Percentiles rank a stretch among this genome's conserved stretches.
Evolutionary conservation across 257 asterid species (phyloP).

Genomic region (Lithospermum erythrorhizon): DNA sequence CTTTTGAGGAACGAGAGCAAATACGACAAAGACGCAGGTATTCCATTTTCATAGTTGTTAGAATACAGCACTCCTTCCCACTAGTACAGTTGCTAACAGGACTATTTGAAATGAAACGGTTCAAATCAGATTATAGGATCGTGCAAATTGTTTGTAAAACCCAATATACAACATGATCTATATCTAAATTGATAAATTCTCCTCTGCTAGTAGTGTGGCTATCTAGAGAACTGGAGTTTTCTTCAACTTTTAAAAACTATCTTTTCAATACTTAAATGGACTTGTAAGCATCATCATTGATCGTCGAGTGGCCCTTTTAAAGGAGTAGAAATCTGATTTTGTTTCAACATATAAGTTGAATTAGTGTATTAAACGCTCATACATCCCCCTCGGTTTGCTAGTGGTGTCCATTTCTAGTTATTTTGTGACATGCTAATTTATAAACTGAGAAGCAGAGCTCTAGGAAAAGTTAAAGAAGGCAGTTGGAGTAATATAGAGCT

Average conservation of each 20-base stretch:
- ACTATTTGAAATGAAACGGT: neutral
- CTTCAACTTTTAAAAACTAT: neutral
- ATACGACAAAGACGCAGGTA: conserved; percentile 65
- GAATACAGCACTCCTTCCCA: neutral
- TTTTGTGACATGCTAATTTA: too few species aligned
- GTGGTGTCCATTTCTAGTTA: too few species aligned
- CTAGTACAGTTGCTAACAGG: conserved; percentile 2
- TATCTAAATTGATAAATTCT: neutral
- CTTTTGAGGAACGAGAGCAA: conserved; percentile 75
- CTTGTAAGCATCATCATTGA: too few species aligned
- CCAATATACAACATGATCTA: neutral
- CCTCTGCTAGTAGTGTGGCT: neutral
- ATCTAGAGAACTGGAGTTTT: neutral
- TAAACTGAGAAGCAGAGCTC: too few species aligned
- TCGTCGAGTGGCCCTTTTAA: too few species aligned
- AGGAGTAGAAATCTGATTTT: too few species aligned
- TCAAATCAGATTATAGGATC: neutral
- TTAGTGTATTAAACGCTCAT: too few species aligned
- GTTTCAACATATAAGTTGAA: too few species aligned
- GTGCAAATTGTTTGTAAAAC: neutral
- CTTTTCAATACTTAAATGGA: neutral
- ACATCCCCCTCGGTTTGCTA: too few species aligned
- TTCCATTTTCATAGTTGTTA: conserved; percentile 9
- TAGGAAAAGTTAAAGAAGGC: too few species aligned
- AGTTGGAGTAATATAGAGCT: too few species aligned